Percentiles rank a stretch among this genome's conserved stretches.
Evolutionary conservation across 2,329 filamentous ascomycete genomes (phyloP).

Genomic region (Aspergillus luchuensis): DNA sequence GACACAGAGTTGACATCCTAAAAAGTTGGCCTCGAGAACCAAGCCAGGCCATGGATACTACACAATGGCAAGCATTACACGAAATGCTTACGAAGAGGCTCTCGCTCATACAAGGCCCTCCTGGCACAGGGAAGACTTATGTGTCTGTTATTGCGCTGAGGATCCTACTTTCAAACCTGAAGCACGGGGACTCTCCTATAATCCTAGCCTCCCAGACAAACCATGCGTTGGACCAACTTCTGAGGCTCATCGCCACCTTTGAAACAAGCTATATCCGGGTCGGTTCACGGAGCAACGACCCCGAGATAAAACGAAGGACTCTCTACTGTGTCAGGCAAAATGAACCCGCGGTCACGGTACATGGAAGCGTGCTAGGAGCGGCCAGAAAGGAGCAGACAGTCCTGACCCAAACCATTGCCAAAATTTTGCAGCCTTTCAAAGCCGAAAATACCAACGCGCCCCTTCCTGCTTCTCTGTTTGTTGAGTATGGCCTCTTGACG

Average conservation of each 20-base stretch:
- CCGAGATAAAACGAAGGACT: conserved; percentile 65
- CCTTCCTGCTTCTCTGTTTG: conserved; percentile 58
- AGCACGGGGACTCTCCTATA: conserved; percentile 63
- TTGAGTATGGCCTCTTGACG: conserved; percentile 60
- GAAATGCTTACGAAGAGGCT: conserved; percentile 71
- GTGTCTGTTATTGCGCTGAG: conserved; percentile 73
- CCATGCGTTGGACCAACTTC: conserved; percentile 81
- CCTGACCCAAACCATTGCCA: conserved; percentile 44
- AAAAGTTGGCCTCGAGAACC: conserved; percentile 54
- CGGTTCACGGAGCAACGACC: conserved; percentile 69
- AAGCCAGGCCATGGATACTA: conserved; percentile 62
- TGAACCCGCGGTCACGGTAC: conserved; percentile 34
- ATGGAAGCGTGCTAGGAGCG: conserved; percentile 43
- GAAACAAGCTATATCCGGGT: conserved; percentile 66
- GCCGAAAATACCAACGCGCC: conserved; percentile 41
- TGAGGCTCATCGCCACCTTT: conserved; percentile 64
- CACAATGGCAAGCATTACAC: conserved; percentile 69
- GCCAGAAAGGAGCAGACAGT: conserved; percentile 48
- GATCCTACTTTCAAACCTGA: conserved; percentile 63
- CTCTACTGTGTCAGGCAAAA: conserved; percentile 62
- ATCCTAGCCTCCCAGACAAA: conserved; percentile 86
- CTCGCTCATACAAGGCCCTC: conserved; percentile 81
- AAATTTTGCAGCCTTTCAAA: conserved; percentile 48
- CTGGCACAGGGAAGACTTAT: conserved; percentile 78
- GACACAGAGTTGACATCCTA: conserved; percentile 56